Evolutionary conservation across 2,329 filamentous ascomycete genomes (phyloP).

Genomic region (Colletotrichum scovillei): DNA sequence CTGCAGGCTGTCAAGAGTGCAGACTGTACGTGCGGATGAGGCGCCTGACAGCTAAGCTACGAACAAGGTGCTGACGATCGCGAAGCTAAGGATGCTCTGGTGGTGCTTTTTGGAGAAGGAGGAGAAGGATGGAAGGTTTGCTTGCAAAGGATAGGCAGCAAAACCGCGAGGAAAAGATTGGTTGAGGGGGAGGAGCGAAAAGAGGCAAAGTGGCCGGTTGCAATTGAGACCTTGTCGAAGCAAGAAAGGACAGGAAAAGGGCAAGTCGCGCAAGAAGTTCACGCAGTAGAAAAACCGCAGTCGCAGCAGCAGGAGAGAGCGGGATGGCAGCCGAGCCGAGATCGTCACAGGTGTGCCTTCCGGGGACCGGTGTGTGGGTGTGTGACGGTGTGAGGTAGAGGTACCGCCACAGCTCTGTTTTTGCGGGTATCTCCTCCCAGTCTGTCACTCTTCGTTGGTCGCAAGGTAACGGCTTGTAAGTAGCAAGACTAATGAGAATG

Average conservation of each 20-base stretch:
- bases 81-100: slow-evolving; percentile 20
- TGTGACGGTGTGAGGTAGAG: slow-evolving; percentile 16
- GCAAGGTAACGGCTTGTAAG: slow-evolving; percentile 1
- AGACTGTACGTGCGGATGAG: not conserved
- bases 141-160: not conserved
- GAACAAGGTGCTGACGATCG: slow-evolving; percentile 25
- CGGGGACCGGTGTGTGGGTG: slow-evolving; percentile 19
- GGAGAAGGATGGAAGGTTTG: not conserved
- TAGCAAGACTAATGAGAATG: slow-evolving; percentile 25
- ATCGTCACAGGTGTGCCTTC: slow-evolving; percentile 32
- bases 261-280: slow-evolving; percentile 15
- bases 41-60: slow-evolving; percentile 16
- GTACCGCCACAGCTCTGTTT: slow-evolving; percentile 17
- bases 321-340: slow-evolving; percentile 32
- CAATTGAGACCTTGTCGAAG: slow-evolving; percentile 25
- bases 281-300: slow-evolving; percentile 14
- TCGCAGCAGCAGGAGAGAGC: slow-evolving; percentile 18
- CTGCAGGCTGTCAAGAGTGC: slow-evolving; percentile 17
- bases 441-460: not conserved
- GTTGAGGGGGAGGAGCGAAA: not conserved
- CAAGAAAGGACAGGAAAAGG: not conserved
- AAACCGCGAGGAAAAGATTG: not conserved
- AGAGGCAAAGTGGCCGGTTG: slow-evolving; percentile 21
- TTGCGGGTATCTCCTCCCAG: not conserved
- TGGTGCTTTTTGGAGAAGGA: slow-evolving; percentile 1